Percentiles rank a stretch among this genome's conserved stretches.
These are phyloP conservation scores for Phytophthora multivora DNA, from an alignment of 352 stramenopile genomes.

Conservation along the genomic window DNA sequence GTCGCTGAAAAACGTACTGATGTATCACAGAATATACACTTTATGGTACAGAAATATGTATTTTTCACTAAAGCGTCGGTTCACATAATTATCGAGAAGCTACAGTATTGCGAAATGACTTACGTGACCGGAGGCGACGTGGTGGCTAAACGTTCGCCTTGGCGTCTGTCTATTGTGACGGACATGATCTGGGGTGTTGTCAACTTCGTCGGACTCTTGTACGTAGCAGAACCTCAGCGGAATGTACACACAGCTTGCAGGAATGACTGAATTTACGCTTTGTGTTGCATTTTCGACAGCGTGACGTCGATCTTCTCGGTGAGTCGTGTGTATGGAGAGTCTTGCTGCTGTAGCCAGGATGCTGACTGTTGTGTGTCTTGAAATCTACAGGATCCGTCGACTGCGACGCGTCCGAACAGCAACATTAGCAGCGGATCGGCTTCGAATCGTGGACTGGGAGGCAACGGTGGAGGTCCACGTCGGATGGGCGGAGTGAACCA, in stretches of 20 bases:
- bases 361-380: slow-evolving; percentile 1
- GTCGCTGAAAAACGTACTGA: neutral
- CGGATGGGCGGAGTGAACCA: slow-evolving; percentile 67
- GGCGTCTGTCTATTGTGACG: slow-evolving; percentile 70
- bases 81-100: neutral
- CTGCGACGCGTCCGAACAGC: slow-evolving; percentile 38
- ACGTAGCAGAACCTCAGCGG: slow-evolving; percentile 22
- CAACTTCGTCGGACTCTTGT: slow-evolving; percentile 84
- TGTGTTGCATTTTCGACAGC: slow-evolving; percentile 18
- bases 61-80: slow-evolving; percentile 12
- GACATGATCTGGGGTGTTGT: slow-evolving; percentile 75
- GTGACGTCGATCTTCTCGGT: slow-evolving; percentile 70
- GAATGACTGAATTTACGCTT: neutral
- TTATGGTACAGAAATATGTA: neutral
- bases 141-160: slow-evolving; percentile 67
- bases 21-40: neutral
- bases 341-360: neutral
- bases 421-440: slow-evolving; percentile 31
- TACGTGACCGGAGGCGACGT: slow-evolving; percentile 69
- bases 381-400: slow-evolving; percentile 47
- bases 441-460: slow-evolving; percentile 24
- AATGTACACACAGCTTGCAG: neutral
- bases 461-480: slow-evolving; percentile 33
- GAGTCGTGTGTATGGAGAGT: neutral
- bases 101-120: slow-evolving; percentile 54